These are phyloP conservation scores for Phanerodontia chrysosporium DNA, from an alignment of 768 basidiomycete species.

Conservation along the genomic window DNA sequence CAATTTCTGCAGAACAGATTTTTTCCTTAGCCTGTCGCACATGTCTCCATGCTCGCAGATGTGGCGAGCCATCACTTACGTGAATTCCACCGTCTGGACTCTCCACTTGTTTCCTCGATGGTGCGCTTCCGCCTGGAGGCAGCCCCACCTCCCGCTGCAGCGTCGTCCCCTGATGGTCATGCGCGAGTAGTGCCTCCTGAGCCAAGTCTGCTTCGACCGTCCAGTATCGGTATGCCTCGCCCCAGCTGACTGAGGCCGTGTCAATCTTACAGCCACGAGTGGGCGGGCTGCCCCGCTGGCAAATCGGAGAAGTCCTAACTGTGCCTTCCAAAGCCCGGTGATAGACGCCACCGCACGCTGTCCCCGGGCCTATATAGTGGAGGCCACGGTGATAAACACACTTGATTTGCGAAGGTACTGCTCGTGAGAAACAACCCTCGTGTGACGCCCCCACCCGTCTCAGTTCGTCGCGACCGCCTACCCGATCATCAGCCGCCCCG, in stretches of 20 bases:
- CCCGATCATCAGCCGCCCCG: background rate
- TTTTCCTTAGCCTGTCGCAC: background rate
- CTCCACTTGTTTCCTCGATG: background rate
- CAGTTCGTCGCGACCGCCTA: background rate
- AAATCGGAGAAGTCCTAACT: background rate
- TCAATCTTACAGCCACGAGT: background rate
- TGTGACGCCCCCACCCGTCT: background rate
- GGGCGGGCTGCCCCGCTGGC: background rate
- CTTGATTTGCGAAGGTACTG: background rate
- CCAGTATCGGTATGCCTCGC: too few species aligned
- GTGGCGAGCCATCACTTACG: background rate
- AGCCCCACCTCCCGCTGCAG: too few species aligned
- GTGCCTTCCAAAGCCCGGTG: background rate
- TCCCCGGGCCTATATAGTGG: background rate
- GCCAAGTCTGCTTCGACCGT: too few species aligned
- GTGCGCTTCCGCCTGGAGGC: too few species aligned
- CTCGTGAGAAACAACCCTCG: background rate
- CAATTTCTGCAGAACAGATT: background rate
- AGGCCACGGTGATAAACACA: background rate
- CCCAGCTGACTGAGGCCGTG: background rate
- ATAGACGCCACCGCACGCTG: constrained; percentile 1
- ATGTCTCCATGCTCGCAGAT: background rate
- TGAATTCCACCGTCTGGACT: background rate
- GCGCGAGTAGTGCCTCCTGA: too few species aligned
- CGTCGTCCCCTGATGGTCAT: too few species aligned